Percentiles rank a stretch among this genome's conserved stretches.
phyloP scores from a whole-genome alignment of 192 early-diverging fungal genomes.

The Entrophospora sp. region DNA sequence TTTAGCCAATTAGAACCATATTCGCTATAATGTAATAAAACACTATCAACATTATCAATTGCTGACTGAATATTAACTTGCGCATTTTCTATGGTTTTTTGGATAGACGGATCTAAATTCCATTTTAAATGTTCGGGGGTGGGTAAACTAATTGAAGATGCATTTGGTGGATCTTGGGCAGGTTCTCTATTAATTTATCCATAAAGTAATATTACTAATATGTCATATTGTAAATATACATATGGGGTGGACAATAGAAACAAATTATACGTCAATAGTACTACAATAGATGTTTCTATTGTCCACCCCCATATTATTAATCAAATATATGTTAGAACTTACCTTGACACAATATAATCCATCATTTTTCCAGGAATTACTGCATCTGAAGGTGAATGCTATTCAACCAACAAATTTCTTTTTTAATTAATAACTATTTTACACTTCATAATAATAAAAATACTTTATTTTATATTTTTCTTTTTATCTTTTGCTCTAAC shows the following conservation, averaged over 20 bases:
- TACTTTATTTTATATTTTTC: too few relatives aligned
- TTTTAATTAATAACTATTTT: background rate
- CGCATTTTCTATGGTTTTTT: slow-evolving; percentile 51
- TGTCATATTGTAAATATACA: too few relatives aligned
- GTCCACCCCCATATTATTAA: too few relatives aligned
- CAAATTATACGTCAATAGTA: too few relatives aligned
- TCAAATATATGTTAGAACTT: too few relatives aligned
- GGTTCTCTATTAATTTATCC: slow-evolving; percentile 35
- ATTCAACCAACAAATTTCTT: background rate
- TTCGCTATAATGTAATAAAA: slow-evolving; percentile 55
- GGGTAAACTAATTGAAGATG: slow-evolving; percentile 27
- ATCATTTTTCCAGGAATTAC: slow-evolving; percentile 78
- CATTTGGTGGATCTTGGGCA: slow-evolving; percentile 36
- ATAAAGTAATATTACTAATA: too few relatives aligned
- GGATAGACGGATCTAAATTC: slow-evolving; percentile 48
- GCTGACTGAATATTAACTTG: slow-evolving; percentile 49
- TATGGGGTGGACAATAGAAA: too few relatives aligned
- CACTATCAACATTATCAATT: slow-evolving; percentile 64
- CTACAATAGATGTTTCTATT: background rate
- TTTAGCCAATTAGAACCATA: slow-evolving; percentile 87
- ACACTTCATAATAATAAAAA: background rate
- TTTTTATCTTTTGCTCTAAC: too few relatives aligned
- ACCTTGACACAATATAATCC: slow-evolving; percentile 60
- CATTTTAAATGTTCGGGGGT: slow-evolving; percentile 64
- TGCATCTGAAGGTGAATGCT: slow-evolving; percentile 89